Percentiles rank a stretch among this genome's conserved stretches.
Conservation (phyloP, 306 rosid genomes). For the Arachis hypogaea region DNA sequence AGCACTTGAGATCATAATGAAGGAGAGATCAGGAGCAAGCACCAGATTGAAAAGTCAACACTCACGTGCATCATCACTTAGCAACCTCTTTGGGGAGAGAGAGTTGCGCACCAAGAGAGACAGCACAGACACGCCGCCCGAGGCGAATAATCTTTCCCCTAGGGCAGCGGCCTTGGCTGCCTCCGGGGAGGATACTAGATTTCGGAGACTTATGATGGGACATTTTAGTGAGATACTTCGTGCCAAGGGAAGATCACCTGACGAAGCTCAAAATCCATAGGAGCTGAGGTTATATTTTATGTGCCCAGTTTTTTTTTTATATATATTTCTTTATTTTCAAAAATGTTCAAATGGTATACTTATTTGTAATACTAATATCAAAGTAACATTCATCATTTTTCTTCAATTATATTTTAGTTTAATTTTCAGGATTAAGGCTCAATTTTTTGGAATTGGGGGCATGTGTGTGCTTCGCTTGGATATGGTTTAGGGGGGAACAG, state of each 20-base stretch:
- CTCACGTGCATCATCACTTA: constrained; percentile 73
- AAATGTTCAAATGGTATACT: no score
- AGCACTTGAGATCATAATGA: constrained; percentile 90
- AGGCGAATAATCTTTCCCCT: constrained; percentile 51
- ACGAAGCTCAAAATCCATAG: constrained; percentile 57
- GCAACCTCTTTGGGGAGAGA: constrained; percentile 82
- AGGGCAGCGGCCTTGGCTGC: neutral
- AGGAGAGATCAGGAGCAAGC: constrained; percentile 79
- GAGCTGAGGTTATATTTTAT: neutral
- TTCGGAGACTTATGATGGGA: constrained; percentile 88
- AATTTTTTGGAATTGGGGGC: no score
- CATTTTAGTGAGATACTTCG: constrained; percentile 83
- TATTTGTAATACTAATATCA: no score
- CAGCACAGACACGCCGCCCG: constrained; percentile 42
- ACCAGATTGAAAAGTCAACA: constrained; percentile 57
- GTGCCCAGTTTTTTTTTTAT: no score
- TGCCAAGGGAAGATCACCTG: constrained; percentile 66
- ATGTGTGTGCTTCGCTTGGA: no score
- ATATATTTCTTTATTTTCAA: no score
- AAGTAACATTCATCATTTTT: no score
- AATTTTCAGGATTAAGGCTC: no score
- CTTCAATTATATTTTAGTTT: no score
- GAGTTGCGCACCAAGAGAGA: constrained; percentile 82
- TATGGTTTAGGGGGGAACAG: no score
- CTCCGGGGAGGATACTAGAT: constrained; percentile 78